A percentile compares a stretch with the other conserved stretches of the same genome.
Conservation (phyloP, 2,329 filamentous ascomycete species). For the Neocucurbitaria cava region DNA sequence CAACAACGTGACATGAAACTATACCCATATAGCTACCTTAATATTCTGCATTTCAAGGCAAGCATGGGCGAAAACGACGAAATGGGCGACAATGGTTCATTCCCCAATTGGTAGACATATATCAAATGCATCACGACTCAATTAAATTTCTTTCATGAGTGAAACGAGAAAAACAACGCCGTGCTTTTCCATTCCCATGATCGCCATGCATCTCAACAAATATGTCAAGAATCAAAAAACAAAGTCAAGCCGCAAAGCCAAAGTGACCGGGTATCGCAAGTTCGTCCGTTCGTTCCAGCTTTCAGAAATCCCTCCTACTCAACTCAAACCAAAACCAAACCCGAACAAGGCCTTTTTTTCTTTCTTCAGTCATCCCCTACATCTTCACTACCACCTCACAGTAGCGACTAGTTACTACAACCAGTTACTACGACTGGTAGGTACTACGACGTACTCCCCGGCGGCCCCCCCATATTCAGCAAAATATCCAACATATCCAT, state of each 20-base stretch:
- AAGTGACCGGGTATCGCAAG: slow-evolving; percentile 7
- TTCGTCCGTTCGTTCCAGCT: not conserved
- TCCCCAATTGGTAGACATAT: not conserved
- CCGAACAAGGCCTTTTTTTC: too few relatives aligned
- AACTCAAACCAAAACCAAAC: too few relatives aligned
- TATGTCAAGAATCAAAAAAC: not conserved
- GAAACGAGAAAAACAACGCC: not conserved
- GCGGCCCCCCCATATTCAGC: slow-evolving; percentile 48
- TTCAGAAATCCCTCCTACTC: not conserved
- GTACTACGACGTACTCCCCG: slow-evolving; percentile 16
- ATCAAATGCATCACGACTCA: not conserved
- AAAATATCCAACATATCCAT: slow-evolving; percentile 59
- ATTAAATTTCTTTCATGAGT: not conserved
- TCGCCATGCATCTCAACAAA: not conserved
- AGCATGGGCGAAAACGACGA: too few relatives aligned
- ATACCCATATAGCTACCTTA: not conserved
- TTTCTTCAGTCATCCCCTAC: too few relatives aligned
- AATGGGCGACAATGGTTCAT: not conserved
- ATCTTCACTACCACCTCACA: not conserved
- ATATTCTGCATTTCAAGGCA: not conserved
- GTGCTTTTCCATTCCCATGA: not conserved
- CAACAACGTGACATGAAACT: not conserved
- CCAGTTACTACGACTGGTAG: too few relatives aligned
- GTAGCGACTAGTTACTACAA: too few relatives aligned
- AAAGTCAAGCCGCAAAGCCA: not conserved